Base-by-base conservation (phyloP, 1,284 basidiomycete species). In the Cutaneotrichosporon mucoides region DNA sequence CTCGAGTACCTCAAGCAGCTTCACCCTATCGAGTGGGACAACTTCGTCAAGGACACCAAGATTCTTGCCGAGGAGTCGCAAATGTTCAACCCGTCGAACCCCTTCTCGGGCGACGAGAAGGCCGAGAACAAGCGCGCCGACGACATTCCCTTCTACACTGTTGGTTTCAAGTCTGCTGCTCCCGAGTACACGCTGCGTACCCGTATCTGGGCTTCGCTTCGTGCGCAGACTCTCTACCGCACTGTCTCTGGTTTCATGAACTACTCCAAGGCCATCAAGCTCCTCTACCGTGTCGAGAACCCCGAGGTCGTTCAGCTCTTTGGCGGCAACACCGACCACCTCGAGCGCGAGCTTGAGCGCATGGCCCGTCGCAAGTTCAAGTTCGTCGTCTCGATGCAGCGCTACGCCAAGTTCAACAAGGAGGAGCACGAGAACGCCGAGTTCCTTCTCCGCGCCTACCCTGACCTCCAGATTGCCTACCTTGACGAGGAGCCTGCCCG, bases 191-290 rank as follows among this genome's bases (percentile, higher is more conserved):
- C 95, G 0, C 85, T 99, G 36, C 92, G 95, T 66, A 99, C 96
- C 12, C 89, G 95, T 79, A 99, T 99, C 72, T 99, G 95, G 95
- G 94, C 95, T 9, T 98, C 94, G 35, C 84, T 99, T 12, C 91
- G 95, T 62, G 95, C 95, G 16, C 96, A 99, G 82, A 99, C 96
- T 3, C 86, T 99, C 38, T 99, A 99, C 79, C 88, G 96, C 68
- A 99, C 95, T 16, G 94, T 99, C 13, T 97, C 96, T 49, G 96
- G 95, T 55, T 98, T 99, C 88, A 99, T 99, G 96, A 99, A 99
- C 82, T 99, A 99, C 79, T 87, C 90, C 71, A 99, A 99, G 83
- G 95, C 96, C 15, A 98, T 99, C 86, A 99, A 99, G 80, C 83
- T 99, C n/a, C 85, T 99, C 36, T 97, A 98, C 80, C 92, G 95